Base-by-base conservation (phyloP, 176 grass and related monocot species). In the Raddia guianensis region DNA sequence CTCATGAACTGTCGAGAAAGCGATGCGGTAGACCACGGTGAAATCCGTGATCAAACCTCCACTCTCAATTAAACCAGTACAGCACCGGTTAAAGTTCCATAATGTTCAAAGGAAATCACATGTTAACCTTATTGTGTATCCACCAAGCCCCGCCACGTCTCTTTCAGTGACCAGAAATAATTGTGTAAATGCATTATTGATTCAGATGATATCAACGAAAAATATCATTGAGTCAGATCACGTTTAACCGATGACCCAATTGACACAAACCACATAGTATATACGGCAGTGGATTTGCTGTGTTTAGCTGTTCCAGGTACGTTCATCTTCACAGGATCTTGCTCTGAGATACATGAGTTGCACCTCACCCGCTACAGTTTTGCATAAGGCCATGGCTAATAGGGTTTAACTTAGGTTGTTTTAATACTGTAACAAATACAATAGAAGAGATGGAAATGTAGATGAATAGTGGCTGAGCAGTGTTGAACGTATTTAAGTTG, bases 51-150 rank as follows among this genome's bases (percentile, higher is more conserved):
- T 16, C 12, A n/a, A 64, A 61, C 13, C 54, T 44, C 49, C 46
- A 48, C 20, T 42, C 10, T 40, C 37, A 27, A 27, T 27, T 27
- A 27, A 27, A 27, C 27, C 27, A 27, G 27, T 27, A 12, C 16
- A 8, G 2, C n/a, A 56, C 8, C 56, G 4, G 18, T 43, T 59
- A 63, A 78, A 70, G 68, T 58, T 72, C 8, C 81, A 33, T 4
- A 60, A 18, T 12, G 63, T 60, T 66, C 46, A 83, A 73, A 43
- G 4, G 7, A 50, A 50, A 73, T 78, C 66, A 78, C 58, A 33
- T 58, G 86, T 15, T n/a, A 7, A 37, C 21, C 21, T 49, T 45
- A 45, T 8, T 21, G 27, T 15, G 63, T 49, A 75, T 43, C 46
- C 3, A 75, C 46, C 46, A 16, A 58, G 75, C 51, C 60, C 47